Conservation (phyloP, 2,329 filamentous ascomycete genomes). For the Pestalotiopsis sp. region DNA sequence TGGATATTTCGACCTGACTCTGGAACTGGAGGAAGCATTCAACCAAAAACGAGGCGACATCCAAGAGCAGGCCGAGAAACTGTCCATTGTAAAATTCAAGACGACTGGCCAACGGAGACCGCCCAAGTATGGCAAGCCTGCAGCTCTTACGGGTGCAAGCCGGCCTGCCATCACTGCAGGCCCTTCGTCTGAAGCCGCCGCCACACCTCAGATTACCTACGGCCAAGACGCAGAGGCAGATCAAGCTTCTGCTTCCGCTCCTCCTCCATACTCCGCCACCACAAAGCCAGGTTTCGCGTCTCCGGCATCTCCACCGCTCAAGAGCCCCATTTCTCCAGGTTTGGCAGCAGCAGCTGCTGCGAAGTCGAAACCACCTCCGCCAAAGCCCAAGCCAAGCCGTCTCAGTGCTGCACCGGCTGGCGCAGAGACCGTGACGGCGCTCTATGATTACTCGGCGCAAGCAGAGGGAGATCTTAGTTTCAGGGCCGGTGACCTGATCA, state of each 20-base stretch:
- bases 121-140: conserved; percentile 59
- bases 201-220: conserved; percentile 20
- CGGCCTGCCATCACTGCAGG: conserved; percentile 36
- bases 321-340: conserved; percentile 28
- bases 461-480: conserved; percentile 95
- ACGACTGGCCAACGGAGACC: conserved; percentile 73
- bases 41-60: conserved; percentile 86
- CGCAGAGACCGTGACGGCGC: conserved; percentile 80
- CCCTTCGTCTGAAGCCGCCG: conserved; percentile 40
- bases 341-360: conserved; percentile 53
- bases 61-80: conserved; percentile 79
- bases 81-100: conserved; percentile 90
- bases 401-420: conserved; percentile 63
- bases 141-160: conserved; percentile 44
- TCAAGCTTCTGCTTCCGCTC: conserved; percentile 69
- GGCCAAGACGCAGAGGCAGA: conserved; percentile 18
- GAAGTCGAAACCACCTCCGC: conserved; percentile 75
- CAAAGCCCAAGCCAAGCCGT: conserved; percentile 79
- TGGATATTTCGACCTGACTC: conserved; percentile 91
- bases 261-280: conserved; percentile 70
- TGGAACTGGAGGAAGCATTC: conserved; percentile 91
- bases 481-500: conserved; percentile 83
- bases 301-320: conserved; percentile 31
- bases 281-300: conserved; percentile 29
- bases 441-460: conserved; percentile 97